A percentile compares a stretch with the other conserved stretches of the same genome.
These are phyloP conservation scores for Globisporangium carolinianum DNA, from an alignment of 352 stramenopile species.

Conservation along the genomic window DNA sequence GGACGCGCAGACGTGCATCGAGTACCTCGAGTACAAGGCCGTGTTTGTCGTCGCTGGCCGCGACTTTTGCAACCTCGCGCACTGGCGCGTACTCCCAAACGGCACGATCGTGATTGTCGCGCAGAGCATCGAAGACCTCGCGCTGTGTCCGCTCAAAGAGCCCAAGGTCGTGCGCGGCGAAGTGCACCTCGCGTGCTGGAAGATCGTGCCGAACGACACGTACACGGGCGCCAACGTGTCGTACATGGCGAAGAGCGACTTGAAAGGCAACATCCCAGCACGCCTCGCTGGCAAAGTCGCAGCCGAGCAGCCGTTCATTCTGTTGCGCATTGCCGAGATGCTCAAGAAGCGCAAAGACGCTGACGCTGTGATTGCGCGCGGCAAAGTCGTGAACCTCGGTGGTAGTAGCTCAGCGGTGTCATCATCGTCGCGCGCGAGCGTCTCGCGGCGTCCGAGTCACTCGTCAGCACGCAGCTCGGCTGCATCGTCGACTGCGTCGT, in stretches of 20 bases:
- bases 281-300: constrained; percentile 56
- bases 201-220: constrained; percentile 55
- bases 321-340: constrained; percentile 40
- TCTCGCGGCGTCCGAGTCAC: not conserved
- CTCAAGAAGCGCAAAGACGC: constrained; percentile 46
- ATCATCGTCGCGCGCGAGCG: constrained; percentile 3
- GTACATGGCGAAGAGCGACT: constrained; percentile 66
- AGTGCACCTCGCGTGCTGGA: constrained; percentile 54
- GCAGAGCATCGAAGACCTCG: constrained; percentile 52
- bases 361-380: constrained; percentile 21
- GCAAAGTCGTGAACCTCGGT: constrained; percentile 39
- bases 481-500: not conserved
- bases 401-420: not conserved
- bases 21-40: constrained; percentile 76
- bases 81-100: constrained; percentile 61
- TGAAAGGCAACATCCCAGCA: constrained; percentile 63
- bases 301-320: constrained; percentile 59
- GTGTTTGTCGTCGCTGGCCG: constrained; percentile 68
- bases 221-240: constrained; percentile 52
- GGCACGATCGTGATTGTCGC: constrained; percentile 63
- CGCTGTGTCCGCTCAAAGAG: constrained; percentile 54
- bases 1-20: constrained; percentile 55
- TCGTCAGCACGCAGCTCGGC: constrained; percentile 1
- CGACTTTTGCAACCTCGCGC: constrained; percentile 64
- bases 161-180: constrained; percentile 63